Conservation (phyloP, 2,329 filamentous ascomycete species). For the Curvularia eragrostidis region DNA sequence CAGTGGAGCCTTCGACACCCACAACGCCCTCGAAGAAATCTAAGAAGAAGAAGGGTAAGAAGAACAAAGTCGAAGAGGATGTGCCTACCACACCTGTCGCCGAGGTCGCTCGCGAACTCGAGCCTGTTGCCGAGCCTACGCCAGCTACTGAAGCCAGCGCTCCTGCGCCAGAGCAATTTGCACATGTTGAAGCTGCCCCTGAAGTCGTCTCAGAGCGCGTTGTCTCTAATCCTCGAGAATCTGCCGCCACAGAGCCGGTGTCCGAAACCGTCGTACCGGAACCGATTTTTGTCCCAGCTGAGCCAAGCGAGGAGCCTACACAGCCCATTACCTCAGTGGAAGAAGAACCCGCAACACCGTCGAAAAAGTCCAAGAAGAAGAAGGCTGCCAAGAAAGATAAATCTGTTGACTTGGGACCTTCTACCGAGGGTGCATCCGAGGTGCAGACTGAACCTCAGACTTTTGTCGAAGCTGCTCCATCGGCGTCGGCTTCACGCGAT, state of each 20-base stretch:
- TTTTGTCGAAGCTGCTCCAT: neutral
- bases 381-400: constrained; percentile 33
- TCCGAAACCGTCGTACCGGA: neutral
- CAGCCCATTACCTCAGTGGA: constrained; percentile 10
- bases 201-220: neutral
- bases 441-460: constrained; percentile 2
- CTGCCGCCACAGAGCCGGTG: neutral
- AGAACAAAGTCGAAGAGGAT: constrained; percentile 13
- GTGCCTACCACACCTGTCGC: neutral
- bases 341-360: constrained; percentile 30
- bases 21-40: constrained; percentile 51
- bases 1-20: constrained; percentile 7
- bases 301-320: constrained; percentile 9
- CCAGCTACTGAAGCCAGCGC: neutral
- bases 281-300: neutral
- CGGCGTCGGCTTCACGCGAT: neutral
- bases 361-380: constrained; percentile 56
- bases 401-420: constrained; percentile 11
- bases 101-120: constrained; percentile 4
- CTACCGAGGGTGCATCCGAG: neutral
- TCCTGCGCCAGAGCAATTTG: neutral
- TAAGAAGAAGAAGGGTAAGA: constrained; percentile 47
- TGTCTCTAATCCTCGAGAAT: neutral
- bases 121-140: neutral
- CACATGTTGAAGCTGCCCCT: neutral